Base-by-base conservation (phyloP, 2,329 filamentous ascomycete species). In the Plenodomus biglobosus region DNA sequence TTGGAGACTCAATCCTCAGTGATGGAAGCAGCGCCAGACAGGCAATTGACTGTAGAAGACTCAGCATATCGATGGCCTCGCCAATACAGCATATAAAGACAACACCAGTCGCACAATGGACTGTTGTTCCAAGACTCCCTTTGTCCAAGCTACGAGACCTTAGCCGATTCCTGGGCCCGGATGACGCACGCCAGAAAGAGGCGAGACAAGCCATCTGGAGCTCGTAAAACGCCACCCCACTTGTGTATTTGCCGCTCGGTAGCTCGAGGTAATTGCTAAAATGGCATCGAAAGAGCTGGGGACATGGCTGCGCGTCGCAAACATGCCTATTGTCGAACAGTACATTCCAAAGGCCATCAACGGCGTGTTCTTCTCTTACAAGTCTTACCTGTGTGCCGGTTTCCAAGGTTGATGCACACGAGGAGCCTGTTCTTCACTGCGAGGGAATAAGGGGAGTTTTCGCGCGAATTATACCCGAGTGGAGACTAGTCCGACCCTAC, bases 381-480 rank as follows among this genome's bases (percentile, higher is more conserved):
- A 22, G 35, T 32, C 24, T 20, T 21, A 16, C 38, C 3, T 36
- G 10, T 41, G 24, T 37, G 24, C 20, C 16, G 38, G 15, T 8
- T 27, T 32, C 3, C 8, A 32, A 19, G 13, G 15, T 27, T 11
- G 32, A 19, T 3, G 37, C 22, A 34, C 16, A 21, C 37, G 37
- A 8, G 10, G 15, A 20, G 18, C 16, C 32, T 8, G 15, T 58
- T 52, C 44, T 45, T 52, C 50, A 46, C 52, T 44, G 19, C 3
- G 18, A 21, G 37, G 42, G 43, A 38, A 39, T 47, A 45, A n/a
- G 16, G 24, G 40, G 42, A 39, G 42, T 32, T n/a, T n/a, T 20
- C 41, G 38, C 46, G 45, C 49, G 51, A 46, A 42, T 52, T 50
- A 52, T 48, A 44, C 53, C 53, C 56, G 56, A 51, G 44, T 35